Base-by-base conservation (phyloP, 1,139 yeast genomes). In the Scheffersomyces segobiensis region DNA sequence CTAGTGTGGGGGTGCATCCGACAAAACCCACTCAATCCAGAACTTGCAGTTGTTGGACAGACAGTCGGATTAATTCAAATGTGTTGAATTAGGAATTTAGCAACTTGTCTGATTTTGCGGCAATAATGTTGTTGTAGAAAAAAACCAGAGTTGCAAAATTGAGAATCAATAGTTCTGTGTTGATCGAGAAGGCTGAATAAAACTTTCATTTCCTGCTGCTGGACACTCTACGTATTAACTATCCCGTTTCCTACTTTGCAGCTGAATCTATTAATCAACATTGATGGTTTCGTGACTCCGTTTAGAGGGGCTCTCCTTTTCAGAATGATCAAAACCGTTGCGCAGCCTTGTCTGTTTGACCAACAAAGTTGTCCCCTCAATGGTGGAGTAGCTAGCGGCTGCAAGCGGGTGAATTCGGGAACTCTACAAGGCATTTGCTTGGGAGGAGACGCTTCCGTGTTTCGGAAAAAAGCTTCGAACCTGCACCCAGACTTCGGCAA, bases 361-460 rank as follows among this genome's bases (percentile, higher is more conserved):
- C 42, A 32, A 32, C 42, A 32, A 32, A 32, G 42, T 14, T 14
- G 5, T 10, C 42, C 42, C 42, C 42, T 32, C 42, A 32, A 12
- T 32, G 12, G 42, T 12, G 42, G 42, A 32, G 42, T 10, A 12
- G 42, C 42, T 32, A 14, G 50, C 50, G 50, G 50, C 24, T 48
- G 50, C 50, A 48, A 19, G 18, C 50, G 50, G 50, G n/a, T 20
- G 50, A 48, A 48, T 24, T 48, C 50, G 50, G 50, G 50, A 20
- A 17, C 42, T 14, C 42, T 32, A 32, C 12, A 32, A 32, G 42
- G 42, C 42, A 32, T 32, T 32, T 32, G 42, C 17, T 10, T 32
- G 42, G 42, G 42, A 32, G 42, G 42, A 32, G 42, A 32, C 14
- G 42, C 42, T 14, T 32, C 42, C 42, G 42, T 24, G 32, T 32